A percentile compares a stretch with the other conserved stretches of the same genome.
phyloP scores from a whole-genome alignment of 2,329 filamentous ascomycete species.

The Fusarium zealandicum region DNA sequence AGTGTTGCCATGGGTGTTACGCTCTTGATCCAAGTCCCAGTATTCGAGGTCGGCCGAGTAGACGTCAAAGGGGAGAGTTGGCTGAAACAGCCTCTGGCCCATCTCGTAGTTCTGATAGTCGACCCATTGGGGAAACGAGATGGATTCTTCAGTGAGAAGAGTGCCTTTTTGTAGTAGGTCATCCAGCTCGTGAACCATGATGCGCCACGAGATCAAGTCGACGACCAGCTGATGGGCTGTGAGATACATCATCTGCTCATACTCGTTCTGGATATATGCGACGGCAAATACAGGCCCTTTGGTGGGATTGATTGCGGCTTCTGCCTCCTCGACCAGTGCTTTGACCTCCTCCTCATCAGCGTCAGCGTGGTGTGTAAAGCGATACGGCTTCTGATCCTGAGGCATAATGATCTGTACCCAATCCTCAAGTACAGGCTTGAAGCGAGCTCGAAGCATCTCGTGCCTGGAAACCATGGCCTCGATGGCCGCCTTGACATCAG shows the following conservation, averaged over 20 bases:
- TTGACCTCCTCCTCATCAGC: conserved; percentile 52
- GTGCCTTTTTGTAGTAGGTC: conserved; percentile 55
- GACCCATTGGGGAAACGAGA: conserved; percentile 60
- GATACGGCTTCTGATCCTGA: conserved; percentile 52
- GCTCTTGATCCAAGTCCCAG: conserved; percentile 54
- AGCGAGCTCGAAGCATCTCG: conserved; percentile 59
- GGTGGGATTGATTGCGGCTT: conserved; percentile 56
- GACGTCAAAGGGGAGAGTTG: conserved; percentile 50
- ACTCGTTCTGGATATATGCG: conserved; percentile 57
- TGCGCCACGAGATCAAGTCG: conserved; percentile 59
- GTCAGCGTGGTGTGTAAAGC: conserved; percentile 52
- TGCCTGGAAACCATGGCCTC: conserved; percentile 59
- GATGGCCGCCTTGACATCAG: conserved; percentile 57
- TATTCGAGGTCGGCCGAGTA: conserved; percentile 53
- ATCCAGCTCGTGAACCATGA: conserved; percentile 59
- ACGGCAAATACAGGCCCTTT: conserved; percentile 59
- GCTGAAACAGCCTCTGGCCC: conserved; percentile 39
- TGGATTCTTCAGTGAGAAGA: conserved; percentile 53
- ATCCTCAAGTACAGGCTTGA: conserved; percentile 47
- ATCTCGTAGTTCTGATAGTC: conserved; percentile 53
- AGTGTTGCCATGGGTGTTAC: conserved; percentile 57
- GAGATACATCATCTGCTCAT: conserved; percentile 57
- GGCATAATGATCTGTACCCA: conserved; percentile 57
- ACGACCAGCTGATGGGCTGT: conserved; percentile 61
- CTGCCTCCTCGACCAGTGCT: conserved; percentile 50